A percentile compares a stretch with the other conserved stretches of the same genome.
Evolutionary conservation across 108 stramenopile genomes (phyloP).

Genomic region (Fistulifera solaris): DNA sequence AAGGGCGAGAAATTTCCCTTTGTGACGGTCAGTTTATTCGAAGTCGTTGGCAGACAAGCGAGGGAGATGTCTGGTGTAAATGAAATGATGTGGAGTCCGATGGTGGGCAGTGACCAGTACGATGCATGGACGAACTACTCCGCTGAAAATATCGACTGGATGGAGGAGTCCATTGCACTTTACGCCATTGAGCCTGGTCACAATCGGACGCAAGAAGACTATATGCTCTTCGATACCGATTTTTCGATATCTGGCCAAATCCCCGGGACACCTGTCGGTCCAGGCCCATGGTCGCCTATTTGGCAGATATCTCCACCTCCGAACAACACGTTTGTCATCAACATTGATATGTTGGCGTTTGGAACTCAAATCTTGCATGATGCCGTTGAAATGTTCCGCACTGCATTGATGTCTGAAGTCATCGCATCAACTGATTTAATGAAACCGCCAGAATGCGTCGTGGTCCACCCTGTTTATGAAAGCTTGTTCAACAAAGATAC

Average conservation of each 20-base stretch:
- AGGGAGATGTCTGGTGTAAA: constrained; percentile 1
- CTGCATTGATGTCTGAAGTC: not conserved
- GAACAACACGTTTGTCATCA: not conserved
- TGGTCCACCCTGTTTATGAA: constrained; percentile 1
- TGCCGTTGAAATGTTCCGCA: not conserved
- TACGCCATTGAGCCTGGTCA: not conserved
- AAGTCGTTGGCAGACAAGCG: constrained; percentile 2
- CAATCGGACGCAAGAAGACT: not conserved
- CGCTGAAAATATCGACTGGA: constrained; percentile 7
- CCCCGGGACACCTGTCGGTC: no score
- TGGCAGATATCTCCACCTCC: constrained; percentile 12
- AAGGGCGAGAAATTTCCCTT: constrained; percentile 13
- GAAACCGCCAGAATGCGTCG: not conserved
- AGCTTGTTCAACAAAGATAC: not conserved
- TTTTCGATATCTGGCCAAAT: no score
- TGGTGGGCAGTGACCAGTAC: not conserved
- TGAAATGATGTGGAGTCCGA: constrained; percentile 2
- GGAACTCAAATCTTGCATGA: not conserved
- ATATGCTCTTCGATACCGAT: no score
- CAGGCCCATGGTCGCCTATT: constrained; percentile 8
- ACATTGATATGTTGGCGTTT: not conserved
- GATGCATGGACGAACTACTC: constrained; percentile 10
- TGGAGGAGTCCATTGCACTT: not conserved
- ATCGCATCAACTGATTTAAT: not conserved
- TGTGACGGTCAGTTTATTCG: constrained; percentile 11